Evolutionary conservation across 257 asterid species (phyloP).

Genomic region (Rehmannia glutinosa): DNA sequence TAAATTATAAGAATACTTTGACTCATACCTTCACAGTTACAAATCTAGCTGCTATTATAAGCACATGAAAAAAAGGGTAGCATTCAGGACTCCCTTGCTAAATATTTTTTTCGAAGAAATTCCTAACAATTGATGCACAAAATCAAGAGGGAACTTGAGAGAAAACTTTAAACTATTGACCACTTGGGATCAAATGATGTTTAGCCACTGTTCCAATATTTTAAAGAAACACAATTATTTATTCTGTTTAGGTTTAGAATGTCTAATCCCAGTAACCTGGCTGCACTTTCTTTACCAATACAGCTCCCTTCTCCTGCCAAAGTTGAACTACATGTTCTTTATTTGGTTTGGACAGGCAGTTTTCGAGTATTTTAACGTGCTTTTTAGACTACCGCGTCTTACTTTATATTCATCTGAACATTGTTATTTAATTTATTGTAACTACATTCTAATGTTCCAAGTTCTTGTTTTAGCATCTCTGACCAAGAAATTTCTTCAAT

Average conservation of each 20-base stretch:
- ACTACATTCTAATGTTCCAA: neutral
- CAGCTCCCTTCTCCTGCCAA: neutral
- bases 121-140: neutral
- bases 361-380: neutral
- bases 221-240: too few relatives aligned
- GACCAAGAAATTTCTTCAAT: neutral
- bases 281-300: constrained; percentile 1
- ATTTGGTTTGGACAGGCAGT: neutral
- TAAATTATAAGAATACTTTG: too few relatives aligned
- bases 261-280: neutral
- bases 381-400: neutral
- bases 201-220: too few relatives aligned
- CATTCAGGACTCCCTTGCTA: too few relatives aligned
- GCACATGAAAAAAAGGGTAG: too few relatives aligned
- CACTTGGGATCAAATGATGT: neutral
- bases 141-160: neutral
- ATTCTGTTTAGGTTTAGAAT: neutral
- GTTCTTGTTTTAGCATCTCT: neutral
- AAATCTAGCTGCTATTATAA: too few relatives aligned
- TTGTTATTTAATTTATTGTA: neutral
- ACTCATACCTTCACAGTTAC: too few relatives aligned
- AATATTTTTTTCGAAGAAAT: too few relatives aligned
- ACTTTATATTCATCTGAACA: neutral
- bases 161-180: neutral
- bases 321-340: neutral